Base-by-base conservation (phyloP, 192 early-diverging fungal species). In the Bifiguratus adelaidae region DNA sequence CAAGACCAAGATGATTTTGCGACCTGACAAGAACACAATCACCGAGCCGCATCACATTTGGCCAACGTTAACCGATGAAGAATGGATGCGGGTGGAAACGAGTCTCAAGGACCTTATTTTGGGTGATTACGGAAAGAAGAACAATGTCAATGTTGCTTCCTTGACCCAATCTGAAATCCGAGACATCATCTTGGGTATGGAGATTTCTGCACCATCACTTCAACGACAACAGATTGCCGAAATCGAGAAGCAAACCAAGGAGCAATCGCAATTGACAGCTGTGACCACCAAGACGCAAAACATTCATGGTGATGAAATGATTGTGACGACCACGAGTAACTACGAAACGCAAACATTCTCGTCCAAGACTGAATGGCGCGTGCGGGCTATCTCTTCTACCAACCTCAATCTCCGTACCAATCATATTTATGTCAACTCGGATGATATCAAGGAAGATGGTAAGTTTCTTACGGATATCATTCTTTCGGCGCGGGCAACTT, bases 331-430 rank as follows among this genome's bases (percentile, higher is more conserved):
- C 4, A 95, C 91, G 3, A 91, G 89, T 49, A 90, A 91, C 51
- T 99, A 95, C 57, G 95, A 97, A 68, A 83, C 88, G 4, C 88
- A 93, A 68, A 90, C 90, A 3, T 99, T 99, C 64, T 77, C 85
- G n/a, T 95, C 92, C 34, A 97, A 99, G 73, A 96, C 93, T 4
- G 95, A 99, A 61, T 99, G 95, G 95, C 88, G 95, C 47, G 80
- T 93, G 35, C 83, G 95, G 30, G 93, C 95, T n/a, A 89, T 99
- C 42, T 90, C 95, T 3, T 85, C 92, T 7, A 93, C 93, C 47
- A 97, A 95, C 61, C 62, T 99, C 60, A 85, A 89, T 46, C 64
- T 97, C 45, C 87, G 93, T 50, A 95, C 94, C 3, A 89, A 93
- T 60, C 89, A 97, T 63, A 84, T 99, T 59, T 97, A 92, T 52